Conservation (phyloP, 1,139 yeast genomes). For the Yamadazyma oceani region DNA sequence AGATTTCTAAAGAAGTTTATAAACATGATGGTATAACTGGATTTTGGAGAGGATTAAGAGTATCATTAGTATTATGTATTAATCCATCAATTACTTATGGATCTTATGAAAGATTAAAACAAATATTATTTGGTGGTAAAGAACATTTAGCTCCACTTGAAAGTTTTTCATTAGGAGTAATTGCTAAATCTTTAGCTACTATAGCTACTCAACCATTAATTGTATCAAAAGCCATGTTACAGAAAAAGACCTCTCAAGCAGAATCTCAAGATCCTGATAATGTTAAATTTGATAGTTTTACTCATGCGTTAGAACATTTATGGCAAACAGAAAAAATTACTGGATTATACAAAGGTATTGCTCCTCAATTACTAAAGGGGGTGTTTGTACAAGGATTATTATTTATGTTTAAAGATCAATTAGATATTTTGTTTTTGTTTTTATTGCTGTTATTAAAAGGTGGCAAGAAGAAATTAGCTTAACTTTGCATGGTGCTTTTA, state of each 20-base stretch:
- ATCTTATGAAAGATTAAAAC: slow-evolving; percentile 69
- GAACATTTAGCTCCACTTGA: slow-evolving; percentile 59
- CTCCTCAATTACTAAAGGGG: slow-evolving; percentile 81
- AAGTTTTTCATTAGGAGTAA: slow-evolving; percentile 71
- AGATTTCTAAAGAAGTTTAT: slow-evolving; percentile 55
- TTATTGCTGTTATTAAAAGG: slow-evolving; percentile 36
- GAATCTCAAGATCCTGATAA: slow-evolving; percentile 32
- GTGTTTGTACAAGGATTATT: slow-evolving; percentile 82
- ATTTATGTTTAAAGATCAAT: slow-evolving; percentile 79
- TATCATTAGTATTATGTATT: slow-evolving; percentile 72
- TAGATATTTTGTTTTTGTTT: slow-evolving; percentile 45
- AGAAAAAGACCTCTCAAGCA: slow-evolving; percentile 39
- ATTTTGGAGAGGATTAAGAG: slow-evolving; percentile 84
- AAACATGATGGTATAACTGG: slow-evolving; percentile 71
- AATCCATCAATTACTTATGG: slow-evolving; percentile 92
- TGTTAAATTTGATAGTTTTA: slow-evolving; percentile 38
- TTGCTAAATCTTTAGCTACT: slow-evolving; percentile 82
- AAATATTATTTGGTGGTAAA: slow-evolving; percentile 48
- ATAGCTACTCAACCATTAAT: slow-evolving; percentile 81
- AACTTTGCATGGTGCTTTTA: not conserved
- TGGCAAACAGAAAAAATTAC: slow-evolving; percentile 42
- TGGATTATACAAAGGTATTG: slow-evolving; percentile 69
- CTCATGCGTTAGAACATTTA: slow-evolving; percentile 44
- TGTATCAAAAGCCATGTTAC: slow-evolving; percentile 80
- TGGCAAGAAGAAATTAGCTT: slow-evolving; percentile 6